Conservation (phyloP, 306 rosid species). For the Pachyrhizus erosus region DNA sequence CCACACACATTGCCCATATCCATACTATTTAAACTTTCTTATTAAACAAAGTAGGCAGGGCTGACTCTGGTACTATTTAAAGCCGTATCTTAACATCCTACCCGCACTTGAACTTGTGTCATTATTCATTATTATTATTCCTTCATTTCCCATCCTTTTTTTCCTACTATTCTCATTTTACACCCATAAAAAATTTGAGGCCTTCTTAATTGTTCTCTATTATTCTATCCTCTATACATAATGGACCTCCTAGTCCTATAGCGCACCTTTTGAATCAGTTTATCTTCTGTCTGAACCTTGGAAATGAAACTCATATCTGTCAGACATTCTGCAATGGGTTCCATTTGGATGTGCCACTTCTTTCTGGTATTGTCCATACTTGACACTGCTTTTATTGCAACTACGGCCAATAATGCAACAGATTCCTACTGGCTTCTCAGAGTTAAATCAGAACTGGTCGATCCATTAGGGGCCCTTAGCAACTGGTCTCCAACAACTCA, state of each 20-base stretch:
- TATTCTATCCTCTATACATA: conserved; percentile 41
- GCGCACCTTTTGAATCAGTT: conserved; percentile 38
- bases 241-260: conserved; percentile 34
- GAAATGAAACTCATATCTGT: conserved; percentile 44
- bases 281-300: conserved; percentile 45
- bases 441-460: conserved; percentile 71
- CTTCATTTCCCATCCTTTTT: conserved; percentile 38
- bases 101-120: conserved; percentile 41
- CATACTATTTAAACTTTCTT: conserved; percentile 27
- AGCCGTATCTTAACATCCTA: conserved; percentile 42
- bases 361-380: conserved; percentile 55
- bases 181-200: conserved; percentile 16
- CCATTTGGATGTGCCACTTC: conserved; percentile 52
- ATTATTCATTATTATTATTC: conserved; percentile 40
- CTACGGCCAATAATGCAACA: conserved; percentile 52
- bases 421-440: conserved; percentile 72
- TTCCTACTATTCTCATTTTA: conserved; percentile 36
- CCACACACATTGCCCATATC: conserved; percentile 1
- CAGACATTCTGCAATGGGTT: conserved; percentile 49
- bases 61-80: conserved; percentile 58
- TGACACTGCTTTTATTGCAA: conserved; percentile 45
- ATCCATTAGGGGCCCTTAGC: conserved; percentile 63
- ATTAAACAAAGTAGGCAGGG: conserved; percentile 44
- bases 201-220: conserved; percentile 31
- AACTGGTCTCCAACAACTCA: conserved; percentile 74